These are phyloP conservation scores for Beauveria asiatica DNA, from an alignment of 2,329 filamentous ascomycete species.

Conservation along the genomic window DNA sequence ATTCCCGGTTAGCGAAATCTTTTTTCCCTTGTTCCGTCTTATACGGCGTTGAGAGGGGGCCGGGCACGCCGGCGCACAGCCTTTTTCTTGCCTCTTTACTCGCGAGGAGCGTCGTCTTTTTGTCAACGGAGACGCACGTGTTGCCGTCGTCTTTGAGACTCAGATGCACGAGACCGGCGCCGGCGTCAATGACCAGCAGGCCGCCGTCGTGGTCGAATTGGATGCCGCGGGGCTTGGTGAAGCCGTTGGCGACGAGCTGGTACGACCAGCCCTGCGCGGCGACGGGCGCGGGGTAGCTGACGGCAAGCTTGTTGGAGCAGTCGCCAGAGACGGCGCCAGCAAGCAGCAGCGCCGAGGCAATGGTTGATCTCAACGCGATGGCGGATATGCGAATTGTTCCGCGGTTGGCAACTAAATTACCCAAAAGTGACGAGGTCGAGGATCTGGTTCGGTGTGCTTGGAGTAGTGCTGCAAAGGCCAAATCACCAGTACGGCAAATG, in stretches of 20 bases:
- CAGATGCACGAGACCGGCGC: constrained; percentile 33
- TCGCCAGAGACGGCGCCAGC: constrained; percentile 8
- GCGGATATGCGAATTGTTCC: too few relatives aligned
- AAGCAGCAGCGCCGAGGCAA: constrained; percentile 7
- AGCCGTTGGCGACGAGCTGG: constrained; percentile 32
- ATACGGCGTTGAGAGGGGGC: too few relatives aligned
- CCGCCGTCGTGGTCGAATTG: constrained; percentile 36
- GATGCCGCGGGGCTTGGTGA: constrained; percentile 36
- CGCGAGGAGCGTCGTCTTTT: constrained; percentile 28
- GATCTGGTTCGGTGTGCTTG: too few relatives aligned
- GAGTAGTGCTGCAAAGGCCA: too few relatives aligned
- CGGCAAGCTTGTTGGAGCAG: constrained; percentile 28
- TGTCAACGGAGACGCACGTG: constrained; percentile 31
- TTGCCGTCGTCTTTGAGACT: constrained; percentile 32
- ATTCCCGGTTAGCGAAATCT: not conserved
- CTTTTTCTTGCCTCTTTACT: constrained; percentile 24
- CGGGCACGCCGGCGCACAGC: too few relatives aligned
- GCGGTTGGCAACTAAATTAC: too few relatives aligned
- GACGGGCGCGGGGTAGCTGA: constrained; percentile 27
- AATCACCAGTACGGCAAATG: too few relatives aligned
- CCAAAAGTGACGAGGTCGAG: too few relatives aligned
- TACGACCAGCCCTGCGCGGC: constrained; percentile 36
- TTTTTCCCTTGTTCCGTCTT: constrained; percentile 21
- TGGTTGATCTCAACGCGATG: not conserved
- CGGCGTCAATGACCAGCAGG: constrained; percentile 37